Conservation (phyloP, 352 stramenopile species). For the Globisporangium middletonii region DNA sequence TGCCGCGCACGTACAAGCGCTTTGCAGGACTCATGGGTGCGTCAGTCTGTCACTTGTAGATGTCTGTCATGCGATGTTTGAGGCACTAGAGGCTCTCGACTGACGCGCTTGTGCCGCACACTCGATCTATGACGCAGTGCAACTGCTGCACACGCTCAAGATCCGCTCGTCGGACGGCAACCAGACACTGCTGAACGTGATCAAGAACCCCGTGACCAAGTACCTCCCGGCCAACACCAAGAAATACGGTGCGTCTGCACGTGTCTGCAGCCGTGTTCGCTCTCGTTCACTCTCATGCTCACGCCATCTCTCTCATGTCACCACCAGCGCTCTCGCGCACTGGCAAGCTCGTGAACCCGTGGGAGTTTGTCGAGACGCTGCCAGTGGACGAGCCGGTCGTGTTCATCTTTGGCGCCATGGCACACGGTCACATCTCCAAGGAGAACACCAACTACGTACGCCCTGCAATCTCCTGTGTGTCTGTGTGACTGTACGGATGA, state of each 20-base stretch:
- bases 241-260: conserved; percentile 80
- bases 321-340: conserved; percentile 85
- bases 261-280: neutral
- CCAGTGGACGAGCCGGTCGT: conserved; percentile 91
- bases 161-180: conserved; percentile 97
- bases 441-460: conserved; percentile 94
- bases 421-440: conserved; percentile 93
- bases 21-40: conserved; percentile 95
- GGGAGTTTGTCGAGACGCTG: conserved; percentile 91
- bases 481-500: conserved; percentile 16
- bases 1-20: conserved; percentile 99
- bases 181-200: conserved; percentile 97
- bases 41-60: conserved; percentile 7
- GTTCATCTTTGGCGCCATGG: conserved; percentile 98
- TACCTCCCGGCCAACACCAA: conserved; percentile 94
- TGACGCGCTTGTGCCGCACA: neutral
- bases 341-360: conserved; percentile 93
- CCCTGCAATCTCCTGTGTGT: neutral
- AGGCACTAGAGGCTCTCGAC: neutral
- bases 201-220: conserved; percentile 98
- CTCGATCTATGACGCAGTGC: conserved; percentile 64
- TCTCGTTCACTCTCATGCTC: neutral
- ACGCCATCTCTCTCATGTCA: neutral
- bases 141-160: conserved; percentile 99
- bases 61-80: neutral